Base-by-base conservation (phyloP, 1,284 basidiomycete genomes). In the Acaromyces ingoldii region DNA sequence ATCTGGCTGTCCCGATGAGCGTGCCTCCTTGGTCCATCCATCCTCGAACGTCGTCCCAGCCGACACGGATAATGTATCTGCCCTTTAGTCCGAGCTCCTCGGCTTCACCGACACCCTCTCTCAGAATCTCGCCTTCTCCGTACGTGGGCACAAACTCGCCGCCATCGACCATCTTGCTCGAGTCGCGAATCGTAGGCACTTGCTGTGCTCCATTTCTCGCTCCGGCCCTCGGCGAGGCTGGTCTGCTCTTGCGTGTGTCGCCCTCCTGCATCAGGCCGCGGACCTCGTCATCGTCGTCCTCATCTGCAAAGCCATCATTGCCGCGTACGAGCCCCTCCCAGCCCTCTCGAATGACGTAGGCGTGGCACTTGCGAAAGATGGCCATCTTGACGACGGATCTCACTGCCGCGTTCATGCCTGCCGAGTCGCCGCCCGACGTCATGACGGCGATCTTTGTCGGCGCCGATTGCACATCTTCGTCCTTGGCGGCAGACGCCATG, bases 1-100 rank as follows among this genome's bases (percentile, higher is more conserved):
- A 96, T 24, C 95, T 85, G 6, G 92, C 93, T 6, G 91, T 95
- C 11, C 95, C 93, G 69, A 96, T 96, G 45, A 98, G 81, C 0
- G 93, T 98, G 43, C 93, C 95, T 53, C 95, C 95, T 84, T 68
- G 61, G 51, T 66, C 84, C 70, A 93, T 86, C 90, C 92, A 98
- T 4, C 90, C 89, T 29, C 90, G 81, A 22, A 97, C 93, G 77
- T 98, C 95, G 73, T 98, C 95, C 88, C 93, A 98, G 4, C 93
- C 95, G 2, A 96, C 92, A 56, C 90, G 82, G 40, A 98, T 87
- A 70, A 98, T 97, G 78, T 97, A 92, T 44, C 87, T 81, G 1
- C 91, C 91, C 70, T 87, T 90, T 62, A 97, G 81, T 38, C 73
- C 74, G 21, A 73, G 62, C 47, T 72, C 62, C 36, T 76, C 75